Evolutionary conservation across 805 yeast species (phyloP).

Genomic region (Phaffomyces antillensis): DNA sequence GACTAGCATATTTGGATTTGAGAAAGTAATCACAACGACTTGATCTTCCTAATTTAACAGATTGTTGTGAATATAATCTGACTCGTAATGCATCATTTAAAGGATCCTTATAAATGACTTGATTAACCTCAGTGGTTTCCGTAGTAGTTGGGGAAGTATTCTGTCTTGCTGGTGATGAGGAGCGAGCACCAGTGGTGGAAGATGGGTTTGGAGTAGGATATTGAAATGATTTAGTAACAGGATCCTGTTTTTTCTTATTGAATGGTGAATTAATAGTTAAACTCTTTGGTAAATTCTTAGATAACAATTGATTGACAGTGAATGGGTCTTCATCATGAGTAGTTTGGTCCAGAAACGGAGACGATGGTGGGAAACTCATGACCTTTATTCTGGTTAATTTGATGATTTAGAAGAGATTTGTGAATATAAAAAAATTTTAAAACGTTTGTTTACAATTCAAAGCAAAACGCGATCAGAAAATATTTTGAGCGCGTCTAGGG

Average conservation of each 20-base stretch:
- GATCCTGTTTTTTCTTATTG: neutral
- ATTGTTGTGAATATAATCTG: constrained; percentile 14
- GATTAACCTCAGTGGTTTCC: neutral
- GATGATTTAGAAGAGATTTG: too few species aligned
- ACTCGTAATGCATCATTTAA: constrained; percentile 12
- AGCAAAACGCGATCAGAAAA: neutral
- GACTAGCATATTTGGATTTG: constrained; percentile 53
- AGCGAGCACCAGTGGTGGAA: constrained; percentile 37
- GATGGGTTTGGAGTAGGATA: constrained; percentile 76
- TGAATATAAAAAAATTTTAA: too few species aligned
- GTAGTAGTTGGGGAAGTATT: neutral
- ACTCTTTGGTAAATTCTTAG: constrained; percentile 8
- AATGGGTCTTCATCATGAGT: constrained; percentile 14
- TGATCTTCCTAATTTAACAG: constrained; percentile 44
- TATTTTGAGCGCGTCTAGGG: neutral
- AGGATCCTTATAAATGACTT: neutral
- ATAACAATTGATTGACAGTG: constrained; percentile 7
- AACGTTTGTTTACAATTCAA: constrained; percentile 9
- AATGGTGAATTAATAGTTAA: constrained; percentile 20
- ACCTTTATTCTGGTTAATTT: too few species aligned
- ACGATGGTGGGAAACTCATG: constrained; percentile 30
- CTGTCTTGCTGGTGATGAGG: constrained; percentile 28
- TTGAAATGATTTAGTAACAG: constrained; percentile 21
- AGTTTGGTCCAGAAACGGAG: constrained; percentile 26
- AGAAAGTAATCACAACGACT: constrained; percentile 43